Percentiles rank a stretch among this genome's conserved stretches.
Conservation (phyloP, 1,284 basidiomycete species). For the Chalciporus sp. region DNA sequence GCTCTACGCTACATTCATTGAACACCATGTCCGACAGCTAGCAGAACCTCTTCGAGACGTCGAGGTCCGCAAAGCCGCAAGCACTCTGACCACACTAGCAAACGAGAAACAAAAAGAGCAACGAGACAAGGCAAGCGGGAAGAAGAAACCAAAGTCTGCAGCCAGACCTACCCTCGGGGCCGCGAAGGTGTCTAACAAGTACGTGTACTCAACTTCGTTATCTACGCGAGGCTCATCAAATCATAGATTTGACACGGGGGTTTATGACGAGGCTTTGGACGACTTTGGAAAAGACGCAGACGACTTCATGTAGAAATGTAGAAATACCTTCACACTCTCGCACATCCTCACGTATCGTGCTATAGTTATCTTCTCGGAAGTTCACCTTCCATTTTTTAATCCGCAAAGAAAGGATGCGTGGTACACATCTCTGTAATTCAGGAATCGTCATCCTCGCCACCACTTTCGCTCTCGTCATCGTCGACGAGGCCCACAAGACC, state of each 20-base stretch:
- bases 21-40: constrained; percentile 76
- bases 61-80: constrained; percentile 87
- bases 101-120: constrained; percentile 94
- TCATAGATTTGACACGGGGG: constrained; percentile 70
- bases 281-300: constrained; percentile 71
- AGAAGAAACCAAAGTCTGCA: constrained; percentile 81
- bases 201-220: constrained; percentile 30
- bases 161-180: constrained; percentile 77
- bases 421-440: constrained; percentile 3
- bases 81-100: constrained; percentile 78
- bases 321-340: constrained; percentile 19
- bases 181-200: constrained; percentile 68
- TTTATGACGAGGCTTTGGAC: constrained; percentile 87
- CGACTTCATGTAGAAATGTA: constrained; percentile 70
- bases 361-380: constrained; percentile 11
- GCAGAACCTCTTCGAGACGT: constrained; percentile 80
- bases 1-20: constrained; percentile 80
- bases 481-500: constrained; percentile 76
- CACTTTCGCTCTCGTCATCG: constrained; percentile 66
- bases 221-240: constrained; percentile 11
- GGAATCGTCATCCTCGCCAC: constrained; percentile 39
- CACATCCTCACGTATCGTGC: constrained; percentile 12
- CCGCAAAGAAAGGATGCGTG: neutral
- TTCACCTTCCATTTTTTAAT: constrained; percentile 11
- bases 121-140: constrained; percentile 81